Base-by-base conservation (phyloP, 1,284 basidiomycete species). In the Fomitopsis pinicola region DNA sequence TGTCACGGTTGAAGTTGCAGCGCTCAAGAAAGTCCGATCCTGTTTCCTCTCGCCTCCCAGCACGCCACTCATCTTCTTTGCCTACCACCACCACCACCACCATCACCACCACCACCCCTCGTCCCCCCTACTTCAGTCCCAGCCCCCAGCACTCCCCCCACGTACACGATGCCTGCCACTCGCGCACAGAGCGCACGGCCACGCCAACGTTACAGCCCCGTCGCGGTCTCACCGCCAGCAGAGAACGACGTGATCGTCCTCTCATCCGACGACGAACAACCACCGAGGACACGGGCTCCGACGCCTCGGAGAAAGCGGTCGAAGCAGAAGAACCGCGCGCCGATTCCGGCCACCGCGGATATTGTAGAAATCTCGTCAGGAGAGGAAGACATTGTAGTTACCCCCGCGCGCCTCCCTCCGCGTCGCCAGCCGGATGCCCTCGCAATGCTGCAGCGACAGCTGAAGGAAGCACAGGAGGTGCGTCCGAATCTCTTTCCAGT, bases 181-280 rank as follows among this genome's bases (percentile, higher is more conserved):
- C 52, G 52, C 4, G 52, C 17, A 15, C 19, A n/a, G 52, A 54
- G 52, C 35, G 52, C 35, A 17, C 52, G 52, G 10, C 52, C 52
- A 17, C 52, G 12, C 35, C 33, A n/a, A 26, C 52, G 36, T 7
- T 54, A 38, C 52, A 38, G 14, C 33, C 52, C 52, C 35, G n/a
- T 54, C n/a, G 52, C 52, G 7, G 35, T 35, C 12, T 14, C 52
- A 0, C 19, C 40, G 2, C 19, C 48, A 30, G 48, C 26, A 17
- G 59, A 60, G 44, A 42, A 44, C 46, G 81, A 83, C 58, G 71
- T 84, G 52, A 85, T 86, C 65, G 78, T 85, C 68, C 80, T 86
- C 48, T 86, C 84, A 38, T 84, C 82, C 35, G 84, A 84, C 66
- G 81, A 82, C 54, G 81, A 82, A 52, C 72, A 75, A 48, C 63